Base-by-base conservation (phyloP, 129 eudicot genomes). In the Logfia minima region DNA sequence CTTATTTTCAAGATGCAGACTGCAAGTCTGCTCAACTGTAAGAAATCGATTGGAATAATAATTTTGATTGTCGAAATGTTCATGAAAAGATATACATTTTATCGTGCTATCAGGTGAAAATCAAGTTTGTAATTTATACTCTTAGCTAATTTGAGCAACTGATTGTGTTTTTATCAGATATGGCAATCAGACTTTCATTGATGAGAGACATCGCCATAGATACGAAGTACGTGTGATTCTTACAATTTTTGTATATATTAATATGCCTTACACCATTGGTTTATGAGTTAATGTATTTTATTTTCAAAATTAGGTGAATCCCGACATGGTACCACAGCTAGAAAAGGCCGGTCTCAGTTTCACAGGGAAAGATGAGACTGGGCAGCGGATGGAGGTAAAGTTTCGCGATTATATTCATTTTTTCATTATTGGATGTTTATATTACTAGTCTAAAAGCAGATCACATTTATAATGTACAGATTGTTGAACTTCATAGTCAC, bases 171-270 rank as follows among this genome's bases (percentile, higher is more conserved):
- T 41, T 81, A 28, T 52, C 85, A 92, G 98, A 82, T 92, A 92
- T 62, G 92, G 96, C 29, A 87, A 88, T 68, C 74, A 56, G 77
- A 90, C 81, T 78, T 90, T 77, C 83, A 79, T 92, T 60, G 96
- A 85, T 41, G 98, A 92, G 88, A 88, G 98, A 80, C 98, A 92
- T 82, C 90, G 98, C 52, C 98, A 92, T 82, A 85, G 98, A 90
- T 92, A 92, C 34, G 98, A 92, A 89, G 98, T 92, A 81, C 37
- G 80, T 64, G 48, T 31, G 55, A 55, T 71, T 4, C 72, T 65
- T 18, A 43, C 58, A 7, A 66, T 52, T 51, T n/a, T 67, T 28
- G 7, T 51, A 26, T 65, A 32, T 66, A 19, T 22, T 58, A 52
- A 34, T 64, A 34, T 24, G 29, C 29, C 29, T 26, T 26, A 1